A percentile compares a stretch with the other conserved stretches of the same genome.
Conservation (phyloP, 2,329 filamentous ascomycete species). For the Juglanconis juglandina region DNA sequence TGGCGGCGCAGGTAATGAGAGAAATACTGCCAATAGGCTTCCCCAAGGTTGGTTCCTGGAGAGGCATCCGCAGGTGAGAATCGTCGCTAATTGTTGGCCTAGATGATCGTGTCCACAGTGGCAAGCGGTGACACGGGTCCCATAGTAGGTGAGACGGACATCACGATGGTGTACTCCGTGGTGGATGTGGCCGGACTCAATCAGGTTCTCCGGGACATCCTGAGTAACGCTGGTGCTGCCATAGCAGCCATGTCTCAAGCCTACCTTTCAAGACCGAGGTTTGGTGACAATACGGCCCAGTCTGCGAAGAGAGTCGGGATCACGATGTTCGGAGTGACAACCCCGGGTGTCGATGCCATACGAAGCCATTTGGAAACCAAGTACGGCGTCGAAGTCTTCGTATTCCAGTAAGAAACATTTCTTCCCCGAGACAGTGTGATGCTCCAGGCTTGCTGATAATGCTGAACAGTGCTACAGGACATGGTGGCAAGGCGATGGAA, state of each 20-base stretch:
- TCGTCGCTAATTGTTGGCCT: neutral
- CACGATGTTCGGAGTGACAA: slow-evolving; percentile 75
- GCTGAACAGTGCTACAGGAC: slow-evolving; percentile 58
- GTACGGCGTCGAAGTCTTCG: slow-evolving; percentile 52
- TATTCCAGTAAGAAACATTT: slow-evolving; percentile 42
- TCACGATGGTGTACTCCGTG: slow-evolving; percentile 67
- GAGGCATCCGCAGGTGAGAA: neutral
- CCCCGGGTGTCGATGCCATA: slow-evolving; percentile 57
- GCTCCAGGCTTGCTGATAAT: neutral
- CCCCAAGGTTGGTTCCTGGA: slow-evolving; percentile 32
- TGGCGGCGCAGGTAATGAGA: slow-evolving; percentile 60
- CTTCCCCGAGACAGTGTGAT: neutral
- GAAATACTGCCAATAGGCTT: slow-evolving; percentile 60
- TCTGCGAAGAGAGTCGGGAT: slow-evolving; percentile 51
- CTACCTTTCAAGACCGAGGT: slow-evolving; percentile 29
- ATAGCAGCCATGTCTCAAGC: slow-evolving; percentile 55
- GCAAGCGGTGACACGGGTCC: slow-evolving; percentile 63
- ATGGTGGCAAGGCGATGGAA: slow-evolving; percentile 68
- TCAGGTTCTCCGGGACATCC: slow-evolving; percentile 51
- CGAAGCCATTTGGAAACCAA: slow-evolving; percentile 45
- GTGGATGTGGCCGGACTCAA: slow-evolving; percentile 69
- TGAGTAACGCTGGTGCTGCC: slow-evolving; percentile 61
- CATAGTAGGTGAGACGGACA: slow-evolving; percentile 66
- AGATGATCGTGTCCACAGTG: slow-evolving; percentile 67
- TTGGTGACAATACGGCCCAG: neutral